Percentiles rank a stretch among this genome's conserved stretches.
phyloP scores from a whole-genome alignment of 768 basidiomycete genomes.

The Neoboletus brunneissimus region DNA sequence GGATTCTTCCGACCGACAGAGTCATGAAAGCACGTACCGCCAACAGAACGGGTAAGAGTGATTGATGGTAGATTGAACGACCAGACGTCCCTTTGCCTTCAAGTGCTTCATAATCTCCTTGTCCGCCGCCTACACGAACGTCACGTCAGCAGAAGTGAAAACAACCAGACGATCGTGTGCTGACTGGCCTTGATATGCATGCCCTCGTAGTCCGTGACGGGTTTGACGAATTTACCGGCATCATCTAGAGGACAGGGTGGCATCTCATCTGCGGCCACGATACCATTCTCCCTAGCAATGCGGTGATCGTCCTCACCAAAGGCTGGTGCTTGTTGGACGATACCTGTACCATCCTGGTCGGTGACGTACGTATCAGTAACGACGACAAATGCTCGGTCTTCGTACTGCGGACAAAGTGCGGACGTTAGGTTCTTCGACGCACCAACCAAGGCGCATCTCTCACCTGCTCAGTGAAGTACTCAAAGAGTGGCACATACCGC shows the following conservation, averaged over 20 bases:
- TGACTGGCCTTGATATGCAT: slow-evolving; percentile 78
- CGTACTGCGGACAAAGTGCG: slow-evolving; percentile 55
- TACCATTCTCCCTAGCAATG: slow-evolving; percentile 78
- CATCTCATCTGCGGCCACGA: slow-evolving; percentile 85
- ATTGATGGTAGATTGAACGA: slow-evolving; percentile 81
- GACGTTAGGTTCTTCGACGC: background rate
- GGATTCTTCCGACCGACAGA: background rate
- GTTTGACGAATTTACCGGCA: slow-evolving; percentile 78
- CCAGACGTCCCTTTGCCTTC: slow-evolving; percentile 81
- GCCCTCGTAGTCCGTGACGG: slow-evolving; percentile 88
- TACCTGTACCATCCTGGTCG: slow-evolving; percentile 90
- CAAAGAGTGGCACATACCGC: slow-evolving; percentile 92
- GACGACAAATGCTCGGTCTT: slow-evolving; percentile 88
- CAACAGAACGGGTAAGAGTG: slow-evolving; percentile 98
- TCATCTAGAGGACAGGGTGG: slow-evolving; percentile 97
- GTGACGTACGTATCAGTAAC: slow-evolving; percentile 92
- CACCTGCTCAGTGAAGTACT: slow-evolving; percentile 95
- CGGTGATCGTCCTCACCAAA: slow-evolving; percentile 99
- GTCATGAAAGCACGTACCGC: slow-evolving; percentile 51
- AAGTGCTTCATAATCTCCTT: slow-evolving; percentile 89
- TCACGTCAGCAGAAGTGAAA: background rate
- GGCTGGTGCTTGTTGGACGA: slow-evolving; percentile 97
- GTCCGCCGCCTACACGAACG: slow-evolving; percentile 72
- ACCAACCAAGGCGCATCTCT: slow-evolving; percentile 12
- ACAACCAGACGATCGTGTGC: background rate